Evolutionary conservation across 2,329 filamentous ascomycete genomes (phyloP).

Genomic region (Penicillium italicum): DNA sequence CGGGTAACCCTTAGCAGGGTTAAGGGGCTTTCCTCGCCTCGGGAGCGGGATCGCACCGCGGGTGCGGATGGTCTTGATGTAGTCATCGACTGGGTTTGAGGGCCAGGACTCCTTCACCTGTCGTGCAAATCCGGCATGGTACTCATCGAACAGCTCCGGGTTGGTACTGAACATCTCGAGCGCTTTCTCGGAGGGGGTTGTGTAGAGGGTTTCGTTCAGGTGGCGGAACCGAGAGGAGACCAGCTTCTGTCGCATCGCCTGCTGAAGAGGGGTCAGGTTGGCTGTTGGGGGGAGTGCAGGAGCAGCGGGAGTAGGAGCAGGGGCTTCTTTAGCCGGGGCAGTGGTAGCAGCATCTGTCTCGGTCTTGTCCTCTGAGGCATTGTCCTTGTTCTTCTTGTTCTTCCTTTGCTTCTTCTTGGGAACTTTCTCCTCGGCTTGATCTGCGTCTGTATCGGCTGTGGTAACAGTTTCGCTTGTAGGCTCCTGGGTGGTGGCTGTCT

Average conservation of each 20-base stretch:
- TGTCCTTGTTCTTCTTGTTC: constrained; percentile 33
- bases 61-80: constrained; percentile 66
- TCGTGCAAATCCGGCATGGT: constrained; percentile 92
- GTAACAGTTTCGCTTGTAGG: constrained; percentile 15
- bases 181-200: constrained; percentile 79
- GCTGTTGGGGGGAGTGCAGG: constrained; percentile 42
- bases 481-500: constrained; percentile 19
- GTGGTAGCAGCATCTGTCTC: constrained; percentile 16
- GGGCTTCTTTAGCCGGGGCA: constrained; percentile 10
- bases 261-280: constrained; percentile 87
- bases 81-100: constrained; percentile 89
- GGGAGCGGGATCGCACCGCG: constrained; percentile 57
- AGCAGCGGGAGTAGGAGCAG: constrained; percentile 11
- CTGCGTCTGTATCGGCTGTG: constrained; percentile 14
- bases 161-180: constrained; percentile 76
- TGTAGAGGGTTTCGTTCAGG: constrained; percentile 95
- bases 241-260: constrained; percentile 91
- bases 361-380: constrained; percentile 21
- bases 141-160: constrained; percentile 92
- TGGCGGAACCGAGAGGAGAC: constrained; percentile 94
- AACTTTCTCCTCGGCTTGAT: constrained; percentile 26
- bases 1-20: constrained; percentile 37
- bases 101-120: constrained; percentile 91
- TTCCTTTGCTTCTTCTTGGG: constrained; percentile 30
- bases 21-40: constrained; percentile 40